Evolutionary conservation across 768 basidiomycete species (phyloP).

Genomic region (Hygrophoropsis aurantiaca): DNA sequence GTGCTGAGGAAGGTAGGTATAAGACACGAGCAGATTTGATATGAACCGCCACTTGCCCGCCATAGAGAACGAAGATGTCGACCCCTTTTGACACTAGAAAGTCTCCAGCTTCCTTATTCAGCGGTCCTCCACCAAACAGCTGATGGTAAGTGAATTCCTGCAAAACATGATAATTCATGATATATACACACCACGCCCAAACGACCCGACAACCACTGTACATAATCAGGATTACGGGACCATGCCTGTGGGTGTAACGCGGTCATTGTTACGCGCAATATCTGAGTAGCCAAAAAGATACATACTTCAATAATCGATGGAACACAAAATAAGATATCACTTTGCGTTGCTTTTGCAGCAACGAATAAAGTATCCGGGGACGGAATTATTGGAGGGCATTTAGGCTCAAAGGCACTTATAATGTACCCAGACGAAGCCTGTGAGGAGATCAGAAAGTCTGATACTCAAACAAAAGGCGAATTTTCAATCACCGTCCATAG

Average conservation of each 20-base stretch:
- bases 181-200: conserved; percentile 7
- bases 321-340: conserved; percentile 14
- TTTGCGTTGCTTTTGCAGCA: conserved; percentile 5
- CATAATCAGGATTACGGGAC: conserved; percentile 7
- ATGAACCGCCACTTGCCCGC: conserved; percentile 26
- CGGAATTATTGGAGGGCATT: conserved; percentile 19
- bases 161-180: no score
- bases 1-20: not conserved
- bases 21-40: not conserved
- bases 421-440: conserved; percentile 12
- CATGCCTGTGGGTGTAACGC: conserved; percentile 15
- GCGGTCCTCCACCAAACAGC: conserved; percentile 40
- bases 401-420: conserved; percentile 24
- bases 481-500: conserved; percentile 20
- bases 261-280: no score
- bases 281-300: no score
- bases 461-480: conserved; percentile 15
- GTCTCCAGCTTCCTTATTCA: conserved; percentile 36
- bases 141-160: conserved; percentile 7
- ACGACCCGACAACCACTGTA: conserved; percentile 5
- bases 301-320: conserved; percentile 27
- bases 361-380: conserved; percentile 24
- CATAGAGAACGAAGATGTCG: conserved; percentile 32
- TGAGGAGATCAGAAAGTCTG: conserved; percentile 10
- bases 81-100: conserved; percentile 32